Evolutionary conservation across 768 basidiomycete species (phyloP).

Genomic region (Tremella yokohamensis): DNA sequence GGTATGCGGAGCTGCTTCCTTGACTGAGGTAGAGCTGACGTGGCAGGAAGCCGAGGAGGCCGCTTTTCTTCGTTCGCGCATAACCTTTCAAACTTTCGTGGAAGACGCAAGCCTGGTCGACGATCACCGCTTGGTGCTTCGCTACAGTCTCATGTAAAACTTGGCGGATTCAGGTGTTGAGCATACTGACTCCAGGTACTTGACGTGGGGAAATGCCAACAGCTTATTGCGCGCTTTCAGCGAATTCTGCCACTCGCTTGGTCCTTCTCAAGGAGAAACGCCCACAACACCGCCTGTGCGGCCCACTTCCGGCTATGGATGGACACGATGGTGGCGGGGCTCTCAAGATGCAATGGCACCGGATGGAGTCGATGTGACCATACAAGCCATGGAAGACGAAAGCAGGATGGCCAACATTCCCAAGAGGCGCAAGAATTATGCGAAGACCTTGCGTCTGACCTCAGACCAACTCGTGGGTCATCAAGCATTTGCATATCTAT

Average conservation of each 20-base stretch:
- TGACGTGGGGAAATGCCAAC: constrained; percentile 70
- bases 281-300: constrained; percentile 12
- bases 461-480: constrained; percentile 82
- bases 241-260: constrained; percentile 60
- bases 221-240: constrained; percentile 71
- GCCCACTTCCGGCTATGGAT: constrained; percentile 41
- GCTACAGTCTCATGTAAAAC: constrained; percentile 68
- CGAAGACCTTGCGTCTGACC: constrained; percentile 86
- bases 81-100: constrained; percentile 66
- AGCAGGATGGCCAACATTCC: too few species aligned
- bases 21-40: constrained; percentile 26
- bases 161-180: background rate
- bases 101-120: constrained; percentile 62
- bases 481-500: background rate
- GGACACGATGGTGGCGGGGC: constrained; percentile 51
- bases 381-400: too few species aligned
- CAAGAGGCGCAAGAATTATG: constrained; percentile 60
- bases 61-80: constrained; percentile 60
- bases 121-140: constrained; percentile 67
- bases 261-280: constrained; percentile 24
- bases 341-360: constrained; percentile 25
- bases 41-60: constrained; percentile 57
- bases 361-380: background rate
- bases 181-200: constrained; percentile 57
- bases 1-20: constrained; percentile 14